phyloP scores from a whole-genome alignment of 2,329 filamentous ascomycete genomes.

The Penicillium sp. region DNA sequence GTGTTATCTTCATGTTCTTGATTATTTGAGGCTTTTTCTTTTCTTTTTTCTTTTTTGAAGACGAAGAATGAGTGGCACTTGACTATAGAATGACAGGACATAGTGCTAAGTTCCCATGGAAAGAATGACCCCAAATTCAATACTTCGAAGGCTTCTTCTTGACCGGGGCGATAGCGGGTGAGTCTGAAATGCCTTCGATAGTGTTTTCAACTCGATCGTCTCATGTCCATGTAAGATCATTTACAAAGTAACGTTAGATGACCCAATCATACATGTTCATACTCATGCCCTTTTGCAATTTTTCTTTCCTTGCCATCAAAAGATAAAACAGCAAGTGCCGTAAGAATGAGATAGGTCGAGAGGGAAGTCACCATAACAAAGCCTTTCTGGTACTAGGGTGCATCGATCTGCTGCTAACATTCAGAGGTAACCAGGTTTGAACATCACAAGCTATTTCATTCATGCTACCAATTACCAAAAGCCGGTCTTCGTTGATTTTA shows the following conservation, averaged over 20 bases:
- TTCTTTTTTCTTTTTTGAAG: no score
- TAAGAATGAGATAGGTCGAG: slow-evolving; percentile 47
- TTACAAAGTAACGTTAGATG: no score
- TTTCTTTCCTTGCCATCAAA: slow-evolving; percentile 10
- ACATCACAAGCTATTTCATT: slow-evolving; percentile 65
- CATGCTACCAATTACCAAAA: slow-evolving; percentile 60
- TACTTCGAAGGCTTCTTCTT: slow-evolving; percentile 3
- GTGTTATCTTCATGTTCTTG: no score
- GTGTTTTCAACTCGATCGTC: background rate
- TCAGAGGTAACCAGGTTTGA: slow-evolving; percentile 62
- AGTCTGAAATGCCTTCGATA: slow-evolving; percentile 5
- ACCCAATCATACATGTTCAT: no score
- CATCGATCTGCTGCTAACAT: slow-evolving; percentile 63
- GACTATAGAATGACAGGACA: no score
- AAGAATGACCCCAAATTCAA: background rate
- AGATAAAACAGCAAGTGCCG: slow-evolving; percentile 42
- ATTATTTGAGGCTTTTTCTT: no score
- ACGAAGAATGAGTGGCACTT: no score
- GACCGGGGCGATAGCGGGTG: background rate
- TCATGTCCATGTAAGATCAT: background rate
- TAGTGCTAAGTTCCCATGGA: background rate
- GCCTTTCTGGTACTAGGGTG: slow-evolving; percentile 55
- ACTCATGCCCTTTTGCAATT: no score
- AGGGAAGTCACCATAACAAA: slow-evolving; percentile 53
- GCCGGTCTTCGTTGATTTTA: slow-evolving; percentile 58